Evolutionary conservation across 2,329 filamentous ascomycete species (phyloP).

Genomic region (Tolypocladium sp.): DNA sequence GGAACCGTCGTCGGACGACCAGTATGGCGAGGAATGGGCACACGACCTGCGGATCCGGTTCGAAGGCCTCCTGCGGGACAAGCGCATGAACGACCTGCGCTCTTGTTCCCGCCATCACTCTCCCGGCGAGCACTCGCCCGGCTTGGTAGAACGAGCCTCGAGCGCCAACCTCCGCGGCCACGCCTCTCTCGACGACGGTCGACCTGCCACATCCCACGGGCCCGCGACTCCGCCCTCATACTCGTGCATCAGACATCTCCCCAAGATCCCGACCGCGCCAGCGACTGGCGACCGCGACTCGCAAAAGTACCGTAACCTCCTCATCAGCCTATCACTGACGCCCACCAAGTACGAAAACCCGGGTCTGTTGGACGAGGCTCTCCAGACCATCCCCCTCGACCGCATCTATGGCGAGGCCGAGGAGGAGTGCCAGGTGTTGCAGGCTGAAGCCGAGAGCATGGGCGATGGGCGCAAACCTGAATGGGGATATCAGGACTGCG

Average conservation of each 20-base stretch:
- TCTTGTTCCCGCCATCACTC: conserved; percentile 46
- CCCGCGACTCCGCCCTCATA: conserved; percentile 36
- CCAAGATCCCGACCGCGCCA: conserved; percentile 63
- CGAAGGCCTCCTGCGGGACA: conserved; percentile 76
- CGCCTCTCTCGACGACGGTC: conserved; percentile 26
- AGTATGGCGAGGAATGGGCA: conserved; percentile 66
- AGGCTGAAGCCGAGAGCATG: conserved; percentile 81
- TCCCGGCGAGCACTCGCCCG: conserved; percentile 49
- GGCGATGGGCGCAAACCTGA: conserved; percentile 70
- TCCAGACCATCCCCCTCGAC: conserved; percentile 79
- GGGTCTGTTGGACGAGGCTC: conserved; percentile 82
- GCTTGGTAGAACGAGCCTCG: conserved; percentile 39
- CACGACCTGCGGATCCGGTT: conserved; percentile 74
- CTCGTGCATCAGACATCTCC: conserved; percentile 38
- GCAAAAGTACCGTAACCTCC: conserved; percentile 69
- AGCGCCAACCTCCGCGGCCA: conserved; percentile 35
- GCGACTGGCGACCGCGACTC: conserved; percentile 53
- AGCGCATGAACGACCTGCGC: conserved; percentile 72
- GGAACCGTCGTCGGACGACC: conserved; percentile 17
- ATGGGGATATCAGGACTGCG: conserved; percentile 98
- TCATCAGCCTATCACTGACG: conserved; percentile 78
- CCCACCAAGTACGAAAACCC: conserved; percentile 96
- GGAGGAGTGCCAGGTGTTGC: conserved; percentile 81
- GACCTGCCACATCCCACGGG: conserved; percentile 38
- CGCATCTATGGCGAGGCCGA: conserved; percentile 90